Conservation (phyloP, 1,284 basidiomycete genomes). For the Neolentinus lepideus region DNA sequence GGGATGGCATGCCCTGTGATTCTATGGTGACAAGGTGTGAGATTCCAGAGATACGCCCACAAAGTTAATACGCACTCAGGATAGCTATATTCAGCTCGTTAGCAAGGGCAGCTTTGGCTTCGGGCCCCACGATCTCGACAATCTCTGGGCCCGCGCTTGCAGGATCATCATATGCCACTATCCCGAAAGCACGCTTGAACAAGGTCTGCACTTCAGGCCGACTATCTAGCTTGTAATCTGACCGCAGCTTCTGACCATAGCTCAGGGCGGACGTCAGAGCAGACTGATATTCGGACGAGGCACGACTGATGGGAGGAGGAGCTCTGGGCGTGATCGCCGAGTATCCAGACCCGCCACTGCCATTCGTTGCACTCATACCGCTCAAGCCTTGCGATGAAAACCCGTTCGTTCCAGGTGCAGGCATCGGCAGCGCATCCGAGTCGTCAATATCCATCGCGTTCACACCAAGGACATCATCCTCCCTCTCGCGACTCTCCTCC, state of each 20-base stretch:
- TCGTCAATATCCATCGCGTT: constrained; percentile 39
- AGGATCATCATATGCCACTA: constrained; percentile 75
- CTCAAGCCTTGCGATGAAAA: not conserved
- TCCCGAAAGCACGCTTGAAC: constrained; percentile 66
- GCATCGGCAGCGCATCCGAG: constrained; percentile 12
- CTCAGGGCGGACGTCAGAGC: constrained; percentile 58
- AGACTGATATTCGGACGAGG: constrained; percentile 38
- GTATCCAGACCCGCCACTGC: constrained; percentile 7
- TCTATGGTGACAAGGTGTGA: constrained; percentile 32
- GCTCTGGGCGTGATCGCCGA: constrained; percentile 11
- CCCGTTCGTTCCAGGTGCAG: constrained; percentile 1
- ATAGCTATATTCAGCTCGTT: constrained; percentile 77
- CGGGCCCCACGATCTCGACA: constrained; percentile 58
- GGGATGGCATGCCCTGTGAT: constrained; percentile 67
- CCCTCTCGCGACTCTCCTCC: constrained; percentile 40
- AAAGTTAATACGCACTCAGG: constrained; percentile 46
- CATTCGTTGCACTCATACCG: not conserved
- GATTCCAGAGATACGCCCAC: not conserved
- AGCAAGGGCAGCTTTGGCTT: constrained; percentile 57
- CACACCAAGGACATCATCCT: constrained; percentile 23
- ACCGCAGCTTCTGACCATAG: constrained; percentile 64
- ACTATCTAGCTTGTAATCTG: constrained; percentile 55
- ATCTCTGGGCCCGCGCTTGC: constrained; percentile 53
- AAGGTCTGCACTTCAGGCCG: constrained; percentile 56
- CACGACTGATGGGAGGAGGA: constrained; percentile 2